Base-by-base conservation (phyloP, 208 protist species). In the Acanthamoeba sp. region DNA sequence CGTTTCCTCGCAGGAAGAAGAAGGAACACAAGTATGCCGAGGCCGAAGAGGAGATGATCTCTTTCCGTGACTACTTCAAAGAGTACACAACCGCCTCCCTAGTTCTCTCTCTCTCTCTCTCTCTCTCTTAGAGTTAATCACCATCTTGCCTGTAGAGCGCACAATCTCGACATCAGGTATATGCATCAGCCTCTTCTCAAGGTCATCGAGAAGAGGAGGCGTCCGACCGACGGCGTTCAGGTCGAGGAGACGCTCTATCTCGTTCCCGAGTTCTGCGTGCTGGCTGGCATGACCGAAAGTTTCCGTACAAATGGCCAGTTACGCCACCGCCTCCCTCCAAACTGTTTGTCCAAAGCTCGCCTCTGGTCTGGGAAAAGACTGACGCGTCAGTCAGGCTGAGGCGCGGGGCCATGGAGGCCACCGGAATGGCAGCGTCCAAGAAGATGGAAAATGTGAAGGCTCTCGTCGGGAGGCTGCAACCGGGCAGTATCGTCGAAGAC, bases 201-300 rank as follows among this genome's bases (percentile, higher is more conserved):
- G n/a, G 36, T 55, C 1, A 6, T 55, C 36, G 42, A 55, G 40
- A 84, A 57, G 42, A 24, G 73, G 3, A 18, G 73, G 34, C 34
- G 40, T 12, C 73, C 73, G 16, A 84, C 40, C 36, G 73, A 84
- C 14, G 73, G 73, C 29, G 73, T 52, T 10, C 40, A 22, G 40
- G 73, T 55, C 6, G 73, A 84, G n/a, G 27, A 84, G 12, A 16
- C 32, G 1, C 50, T 84, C 36, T 84, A 84, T 20, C 73, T 84
- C 38, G 73, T 84, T 5, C 73, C 73, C 40, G 73, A 84, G 73
- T 40, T 84, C 40, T 84, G 73, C 73, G 42, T 84, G 22, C 20
- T 84, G 40, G 73, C 73, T 12, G 40, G 40, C 42, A 27, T 84
- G 16, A 45, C 73, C 22, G 73, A 84, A 32, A 22, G 55, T 1